Evolutionary conservation across 1,284 basidiomycete species (phyloP), one percentile per base, ranked within the genome.

Genomic region (Porogramme epimiltina): DNA sequence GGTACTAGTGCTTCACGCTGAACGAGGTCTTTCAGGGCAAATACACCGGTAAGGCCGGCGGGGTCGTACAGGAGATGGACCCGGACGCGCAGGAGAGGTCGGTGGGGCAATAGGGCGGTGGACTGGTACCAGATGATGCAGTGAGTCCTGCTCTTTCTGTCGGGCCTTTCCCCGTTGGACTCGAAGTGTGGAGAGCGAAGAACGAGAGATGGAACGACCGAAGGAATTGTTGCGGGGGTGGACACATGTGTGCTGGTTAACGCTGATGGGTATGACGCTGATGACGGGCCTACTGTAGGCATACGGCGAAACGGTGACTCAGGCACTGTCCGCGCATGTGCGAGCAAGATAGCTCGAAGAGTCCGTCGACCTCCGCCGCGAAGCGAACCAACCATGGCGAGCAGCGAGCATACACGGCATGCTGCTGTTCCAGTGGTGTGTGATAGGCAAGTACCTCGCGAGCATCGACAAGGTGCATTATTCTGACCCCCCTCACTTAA

Each of bases 341-440:
- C 82, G 93, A 26, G 85, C 89, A 4, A 95, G 96, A 15, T 77
- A 87, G 58, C 70, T 96, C 18, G 89, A 89, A 23, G 84, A 90
- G 18, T 95, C 95, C 0, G 77, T 95, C 9, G 87, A 91, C 37
- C 73, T 95, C 13, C 96, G 93, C 65, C 75, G 87, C 57, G 86
- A 85, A 62, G 87, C 91, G 0, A 87, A 93, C 55, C 91, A 96
- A 61, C 88, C 92, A 3, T 98, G 95, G 95, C 79, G 93, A 25
- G 92, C 93, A 0, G 92, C 91, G 0, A 90, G 87, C 51, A 82
- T 96, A 25, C 81, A 88, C 4, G 94, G 93, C 2, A 86, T 89
- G 0, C 67, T 82, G 31, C 64, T 91, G n/a, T 91, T 91, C 63
- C 76, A 79, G 40, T 93, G 91, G 86, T 76, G 76, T 42, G 77